Percentiles rank a stretch among this genome's conserved stretches.
Conservation (phyloP, 2,329 filamentous ascomycete species). For the Calonectria hawksworthii region DNA sequence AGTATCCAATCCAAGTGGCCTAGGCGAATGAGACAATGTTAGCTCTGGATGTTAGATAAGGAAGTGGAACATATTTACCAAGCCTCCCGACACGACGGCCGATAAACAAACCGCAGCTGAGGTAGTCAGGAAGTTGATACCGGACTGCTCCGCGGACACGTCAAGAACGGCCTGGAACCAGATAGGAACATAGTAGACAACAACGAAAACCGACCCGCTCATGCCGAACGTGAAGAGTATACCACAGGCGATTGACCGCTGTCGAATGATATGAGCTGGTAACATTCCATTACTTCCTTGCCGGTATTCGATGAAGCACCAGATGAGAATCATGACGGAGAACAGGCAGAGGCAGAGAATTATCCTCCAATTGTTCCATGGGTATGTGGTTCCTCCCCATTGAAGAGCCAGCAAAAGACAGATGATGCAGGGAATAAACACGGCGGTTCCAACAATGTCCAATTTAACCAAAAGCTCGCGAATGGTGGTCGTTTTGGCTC, state of each 20-base stretch:
- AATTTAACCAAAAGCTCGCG: neutral
- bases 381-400: conserved; percentile 12
- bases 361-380: neutral
- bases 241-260: neutral
- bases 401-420: conserved; percentile 16
- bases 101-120: neutral
- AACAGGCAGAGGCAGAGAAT: conserved; percentile 4
- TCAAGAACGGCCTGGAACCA: conserved; percentile 3
- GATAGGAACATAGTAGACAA: neutral
- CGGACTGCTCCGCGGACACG: neutral
- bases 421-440: conserved; percentile 9
- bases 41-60: neutral
- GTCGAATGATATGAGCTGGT: neutral
- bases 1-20: conserved; percentile 30
- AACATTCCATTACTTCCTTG: neutral
- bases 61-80: neutral
- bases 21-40: neutral
- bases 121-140: neutral
- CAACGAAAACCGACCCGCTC: neutral
- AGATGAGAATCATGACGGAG: neutral
- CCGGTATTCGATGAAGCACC: neutral
- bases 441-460: neutral
- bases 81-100: neutral
- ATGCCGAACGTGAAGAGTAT: neutral
- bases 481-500: neutral